These are phyloP conservation scores for Trichoderma virens DNA, from an alignment of 495 filamentous ascomycete genomes.

Conservation along the genomic window DNA sequence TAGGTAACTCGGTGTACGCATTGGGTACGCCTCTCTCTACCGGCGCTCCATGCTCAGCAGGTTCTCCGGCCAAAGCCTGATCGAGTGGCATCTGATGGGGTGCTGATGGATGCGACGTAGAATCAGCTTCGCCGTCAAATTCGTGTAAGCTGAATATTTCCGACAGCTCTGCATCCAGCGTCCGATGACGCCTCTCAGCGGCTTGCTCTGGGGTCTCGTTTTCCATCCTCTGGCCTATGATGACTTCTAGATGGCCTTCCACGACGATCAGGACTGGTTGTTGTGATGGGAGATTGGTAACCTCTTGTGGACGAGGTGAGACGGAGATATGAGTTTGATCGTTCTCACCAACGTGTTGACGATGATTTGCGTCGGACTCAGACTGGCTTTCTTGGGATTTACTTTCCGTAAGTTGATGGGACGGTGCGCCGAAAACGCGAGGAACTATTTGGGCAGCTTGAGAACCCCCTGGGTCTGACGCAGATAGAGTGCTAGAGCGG, in stretches of 20 bases:
- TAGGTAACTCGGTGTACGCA: not conserved
- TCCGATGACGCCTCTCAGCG: not conserved
- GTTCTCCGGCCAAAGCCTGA: not conserved
- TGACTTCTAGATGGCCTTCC: not conserved
- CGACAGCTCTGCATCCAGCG: not conserved
- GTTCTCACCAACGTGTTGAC: not conserved
- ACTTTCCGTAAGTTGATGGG: not conserved
- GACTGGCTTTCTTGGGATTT: not conserved
- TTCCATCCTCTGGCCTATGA: not conserved
- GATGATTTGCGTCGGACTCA: not conserved
- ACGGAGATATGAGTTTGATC: not conserved
- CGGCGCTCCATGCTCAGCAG: not conserved
- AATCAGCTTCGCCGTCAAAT: not conserved
- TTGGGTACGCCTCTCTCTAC: not conserved
- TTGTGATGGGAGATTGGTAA: not conserved
- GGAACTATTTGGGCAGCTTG: constrained; percentile 1
- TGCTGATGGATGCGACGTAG: not conserved
- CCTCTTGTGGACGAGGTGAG: not conserved
- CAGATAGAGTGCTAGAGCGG: not conserved
- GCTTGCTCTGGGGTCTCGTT: not conserved
- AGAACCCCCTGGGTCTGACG: not conserved
- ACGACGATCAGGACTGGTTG: not conserved
- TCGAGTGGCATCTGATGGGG: not conserved
- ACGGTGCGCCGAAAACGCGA: not conserved
- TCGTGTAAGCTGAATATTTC: not conserved